Evolutionary conservation across 768 basidiomycete species (phyloP), one percentile per base, ranked within the genome.

Genomic region (Daedalea quercina): DNA sequence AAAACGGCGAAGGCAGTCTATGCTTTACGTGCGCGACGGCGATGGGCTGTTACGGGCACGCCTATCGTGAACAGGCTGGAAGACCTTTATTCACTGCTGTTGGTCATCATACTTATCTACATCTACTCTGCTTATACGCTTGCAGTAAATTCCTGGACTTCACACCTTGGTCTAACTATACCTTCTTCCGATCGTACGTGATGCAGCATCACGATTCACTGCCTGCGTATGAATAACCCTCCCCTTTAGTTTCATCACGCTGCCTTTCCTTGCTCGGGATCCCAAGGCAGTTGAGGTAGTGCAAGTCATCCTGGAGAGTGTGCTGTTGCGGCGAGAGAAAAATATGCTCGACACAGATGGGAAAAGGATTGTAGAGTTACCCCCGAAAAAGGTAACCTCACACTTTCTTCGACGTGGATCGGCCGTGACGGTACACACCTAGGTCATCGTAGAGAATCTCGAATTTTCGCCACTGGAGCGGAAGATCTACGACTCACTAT

Each of bases 21-120:
- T 65, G 89, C 89, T 4, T 74, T 98, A 9, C 78, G 76, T 20
- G 88, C 88, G 3, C 76, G 84, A 55, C 73, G 90, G 44, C 77
- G 88, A 57, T 98, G 95, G 95, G 91, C 91, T 2, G 82, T 95
- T 25, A 95, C 92, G 12, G 87, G 92, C 12, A 98, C 95, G 3
- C 95, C 95, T 0, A 97, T 98, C 54, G 90, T 96, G 51, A 98
- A 98, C 65, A 84, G 85, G 57, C 74, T 95, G 6, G 90, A 94
- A 60, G 95, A 98, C 62, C 74, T 98, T 15, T 93, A 87, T 62
- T 94, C 93, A 1, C 74, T 98, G 1, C 66, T 90, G 80, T 83
- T 46, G 52, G 78, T 60, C 7, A 40, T 40, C 20, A 17, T 23
- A 3, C 8, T 45, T 24, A 6, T 2, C 22, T 1, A 6, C 22